These are phyloP conservation scores for Mycocentrospora acerina DNA, from an alignment of 2,329 filamentous ascomycete genomes.

Conservation along the genomic window DNA sequence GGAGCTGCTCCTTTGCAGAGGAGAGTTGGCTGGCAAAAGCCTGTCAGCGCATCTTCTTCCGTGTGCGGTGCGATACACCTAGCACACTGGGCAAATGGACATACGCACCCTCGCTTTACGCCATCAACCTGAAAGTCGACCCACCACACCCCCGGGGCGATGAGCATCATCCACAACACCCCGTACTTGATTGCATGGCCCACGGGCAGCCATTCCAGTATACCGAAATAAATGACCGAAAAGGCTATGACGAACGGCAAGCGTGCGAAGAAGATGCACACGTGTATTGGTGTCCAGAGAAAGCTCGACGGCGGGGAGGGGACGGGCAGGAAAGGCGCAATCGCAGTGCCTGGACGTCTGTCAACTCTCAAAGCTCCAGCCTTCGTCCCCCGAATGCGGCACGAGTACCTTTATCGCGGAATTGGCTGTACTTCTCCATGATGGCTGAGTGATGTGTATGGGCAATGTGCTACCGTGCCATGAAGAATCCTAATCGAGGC, in stretches of 20 bases:
- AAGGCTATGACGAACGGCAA: slow-evolving; percentile 74
- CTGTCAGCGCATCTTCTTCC: slow-evolving; percentile 4
- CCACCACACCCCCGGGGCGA: slow-evolving; percentile 95
- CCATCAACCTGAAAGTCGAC: slow-evolving; percentile 97
- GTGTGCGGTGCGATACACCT: not conserved
- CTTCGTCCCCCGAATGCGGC: not conserved
- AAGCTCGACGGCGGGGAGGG: slow-evolving; percentile 62
- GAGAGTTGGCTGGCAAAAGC: slow-evolving; percentile 14
- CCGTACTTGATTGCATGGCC: slow-evolving; percentile 73
- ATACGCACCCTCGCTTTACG: slow-evolving; percentile 77
- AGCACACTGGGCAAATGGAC: not conserved
- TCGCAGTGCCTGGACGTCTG: slow-evolving; percentile 72
- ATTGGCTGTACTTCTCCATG: slow-evolving; percentile 97
- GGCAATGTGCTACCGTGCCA: slow-evolving; percentile 23
- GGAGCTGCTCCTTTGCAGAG: slow-evolving; percentile 61
- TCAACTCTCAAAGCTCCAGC: slow-evolving; percentile 11
- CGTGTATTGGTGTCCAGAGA: slow-evolving; percentile 64
- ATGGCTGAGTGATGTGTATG: slow-evolving; percentile 1
- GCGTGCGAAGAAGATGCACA: slow-evolving; percentile 76
- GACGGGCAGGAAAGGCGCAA: slow-evolving; percentile 91
- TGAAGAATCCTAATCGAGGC: slow-evolving; percentile 5
- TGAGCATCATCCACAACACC: slow-evolving; percentile 82
- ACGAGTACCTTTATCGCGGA: slow-evolving; percentile 75
- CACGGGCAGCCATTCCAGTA: slow-evolving; percentile 80
- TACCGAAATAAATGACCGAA: slow-evolving; percentile 69